These are phyloP conservation scores for Dentipellis sp. DNA, from an alignment of 768 basidiomycete genomes.

Conservation along the genomic window DNA sequence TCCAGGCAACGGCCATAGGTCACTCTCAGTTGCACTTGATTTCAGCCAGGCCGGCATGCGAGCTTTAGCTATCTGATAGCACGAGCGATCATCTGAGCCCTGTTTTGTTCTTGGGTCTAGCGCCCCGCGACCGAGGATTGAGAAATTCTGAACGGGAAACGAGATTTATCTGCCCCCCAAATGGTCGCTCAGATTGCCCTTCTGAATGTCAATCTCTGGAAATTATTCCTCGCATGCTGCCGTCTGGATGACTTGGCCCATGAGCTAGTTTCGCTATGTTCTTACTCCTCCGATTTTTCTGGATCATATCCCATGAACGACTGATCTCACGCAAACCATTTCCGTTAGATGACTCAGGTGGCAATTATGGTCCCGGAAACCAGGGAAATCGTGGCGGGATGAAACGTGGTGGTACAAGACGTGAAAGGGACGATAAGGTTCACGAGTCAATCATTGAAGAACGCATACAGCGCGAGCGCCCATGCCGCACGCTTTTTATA, in stretches of 20 bases:
- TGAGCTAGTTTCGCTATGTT: conserved; percentile 3
- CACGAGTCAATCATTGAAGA: conserved; percentile 92
- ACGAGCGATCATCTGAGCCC: not conserved
- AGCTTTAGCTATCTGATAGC: conserved; percentile 2
- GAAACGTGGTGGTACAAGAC: conserved; percentile 42
- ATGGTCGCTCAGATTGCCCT: not conserved
- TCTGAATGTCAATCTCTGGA: not conserved
- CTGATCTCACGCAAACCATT: conserved; percentile 14
- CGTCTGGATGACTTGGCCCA: not conserved
- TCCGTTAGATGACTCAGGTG: conserved; percentile 56
- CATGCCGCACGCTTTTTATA: conserved; percentile 93
- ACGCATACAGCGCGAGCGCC: conserved; percentile 86
- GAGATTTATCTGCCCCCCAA: not conserved
- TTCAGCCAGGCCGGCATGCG: not conserved
- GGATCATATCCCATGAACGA: conserved; percentile 7
- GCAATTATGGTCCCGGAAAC: conserved; percentile 37
- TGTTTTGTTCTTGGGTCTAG: not conserved
- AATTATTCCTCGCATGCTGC: not conserved
- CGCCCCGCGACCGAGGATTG: not conserved
- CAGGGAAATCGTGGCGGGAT: conserved; percentile 26
- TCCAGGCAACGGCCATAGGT: not conserved
- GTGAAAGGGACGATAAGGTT: conserved; percentile 81
- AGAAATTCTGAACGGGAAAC: not conserved
- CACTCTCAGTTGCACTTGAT: not conserved
- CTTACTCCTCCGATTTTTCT: conserved; percentile 8